These are phyloP conservation scores for Pseudozyma pruni DNA, from an alignment of 1,284 basidiomycete species.

Conservation along the genomic window DNA sequence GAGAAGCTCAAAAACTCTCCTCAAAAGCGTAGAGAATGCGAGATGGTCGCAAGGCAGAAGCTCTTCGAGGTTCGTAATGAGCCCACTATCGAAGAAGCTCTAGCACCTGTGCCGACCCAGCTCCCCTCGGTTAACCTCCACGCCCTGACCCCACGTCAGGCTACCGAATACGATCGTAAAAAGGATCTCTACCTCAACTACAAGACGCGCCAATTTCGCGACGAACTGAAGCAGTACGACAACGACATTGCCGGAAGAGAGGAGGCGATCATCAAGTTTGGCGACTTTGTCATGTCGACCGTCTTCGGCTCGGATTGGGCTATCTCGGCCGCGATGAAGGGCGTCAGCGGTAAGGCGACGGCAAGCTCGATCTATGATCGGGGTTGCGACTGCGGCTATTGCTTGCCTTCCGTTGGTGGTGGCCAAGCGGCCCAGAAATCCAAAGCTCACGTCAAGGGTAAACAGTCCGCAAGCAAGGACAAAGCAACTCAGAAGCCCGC, in stretches of 20 bases:
- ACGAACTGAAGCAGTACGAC: conserved; percentile 23
- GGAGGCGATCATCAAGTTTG: conserved; percentile 23
- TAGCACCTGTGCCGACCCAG: background rate
- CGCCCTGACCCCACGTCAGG: conserved; percentile 26
- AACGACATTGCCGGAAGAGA: conserved; percentile 18
- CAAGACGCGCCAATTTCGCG: conserved; percentile 15
- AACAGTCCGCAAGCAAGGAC: no score
- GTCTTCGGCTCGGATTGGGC: conserved; percentile 13
- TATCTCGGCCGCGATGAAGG: background rate
- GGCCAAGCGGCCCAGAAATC: no score
- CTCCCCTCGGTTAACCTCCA: background rate
- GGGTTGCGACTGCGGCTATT: no score
- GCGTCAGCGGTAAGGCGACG: background rate
- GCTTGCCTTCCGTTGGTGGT: no score
- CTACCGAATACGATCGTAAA: background rate
- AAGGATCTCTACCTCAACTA: conserved; percentile 4
- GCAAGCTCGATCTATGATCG: conserved; percentile 19
- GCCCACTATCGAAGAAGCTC: background rate
- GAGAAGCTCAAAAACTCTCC: background rate
- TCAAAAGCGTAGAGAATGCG: background rate
- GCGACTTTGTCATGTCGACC: conserved; percentile 1
- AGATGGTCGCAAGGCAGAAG: background rate
- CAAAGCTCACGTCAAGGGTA: no score
- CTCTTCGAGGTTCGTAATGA: background rate
- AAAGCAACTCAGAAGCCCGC: background rate